These are phyloP conservation scores for Diatrype stigma DNA, from an alignment of 2,329 filamentous ascomycete genomes.

Conservation along the genomic window DNA sequence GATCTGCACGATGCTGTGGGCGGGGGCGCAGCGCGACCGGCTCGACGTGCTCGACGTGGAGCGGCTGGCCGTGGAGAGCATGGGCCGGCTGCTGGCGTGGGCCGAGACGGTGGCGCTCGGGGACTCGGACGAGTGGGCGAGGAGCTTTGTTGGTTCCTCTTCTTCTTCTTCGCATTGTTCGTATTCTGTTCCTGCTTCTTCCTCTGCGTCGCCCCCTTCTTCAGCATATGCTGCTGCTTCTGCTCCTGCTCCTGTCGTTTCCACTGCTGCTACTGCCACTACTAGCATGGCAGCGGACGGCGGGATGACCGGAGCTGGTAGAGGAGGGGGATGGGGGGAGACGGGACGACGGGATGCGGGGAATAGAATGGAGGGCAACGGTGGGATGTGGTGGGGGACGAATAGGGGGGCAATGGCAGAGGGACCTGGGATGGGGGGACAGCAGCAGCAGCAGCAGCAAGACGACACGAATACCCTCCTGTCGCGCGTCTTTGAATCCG, in stretches of 20 bases:
- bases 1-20: conserved; percentile 29
- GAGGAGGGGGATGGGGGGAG: too few relatives aligned
- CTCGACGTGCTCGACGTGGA: conserved; percentile 25
- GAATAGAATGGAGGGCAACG: too few relatives aligned
- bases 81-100: conserved; percentile 26
- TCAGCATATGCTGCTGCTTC: too few relatives aligned
- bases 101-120: conserved; percentile 24
- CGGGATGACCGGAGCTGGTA: too few relatives aligned
- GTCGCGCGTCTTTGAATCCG: conserved; percentile 13
- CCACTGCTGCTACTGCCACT: too few relatives aligned
- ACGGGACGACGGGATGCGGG: too few relatives aligned
- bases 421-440: neutral
- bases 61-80: conserved; percentile 22
- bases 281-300: too few relatives aligned
- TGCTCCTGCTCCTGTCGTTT: too few relatives aligned
- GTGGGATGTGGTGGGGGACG: conserved; percentile 6
- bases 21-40: conserved; percentile 24
- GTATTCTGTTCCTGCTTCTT: too few relatives aligned
- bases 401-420: conserved; percentile 5
- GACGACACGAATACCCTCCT: conserved; percentile 1
- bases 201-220: too few relatives aligned
- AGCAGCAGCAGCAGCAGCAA: neutral
- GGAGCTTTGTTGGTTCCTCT: neutral
- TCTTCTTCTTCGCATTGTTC: too few relatives aligned
- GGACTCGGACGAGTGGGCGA: conserved; percentile 15